Conservation (phyloP, 257 asterid species). For the Solanum tacnaense region DNA sequence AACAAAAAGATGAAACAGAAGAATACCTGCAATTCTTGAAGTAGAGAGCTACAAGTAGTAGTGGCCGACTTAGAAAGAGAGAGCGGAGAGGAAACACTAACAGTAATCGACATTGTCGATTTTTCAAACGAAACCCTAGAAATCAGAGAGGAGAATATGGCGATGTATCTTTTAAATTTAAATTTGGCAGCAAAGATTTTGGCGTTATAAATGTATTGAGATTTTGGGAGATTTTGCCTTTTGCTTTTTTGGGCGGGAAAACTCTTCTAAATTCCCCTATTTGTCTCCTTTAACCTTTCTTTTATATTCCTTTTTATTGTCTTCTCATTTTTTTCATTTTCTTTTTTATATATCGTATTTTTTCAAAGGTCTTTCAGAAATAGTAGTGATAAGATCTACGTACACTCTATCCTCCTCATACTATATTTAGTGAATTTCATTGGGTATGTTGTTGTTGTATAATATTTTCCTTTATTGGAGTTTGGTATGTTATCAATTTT, state of each 20-base stretch:
- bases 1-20: not conserved
- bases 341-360: too few relatives aligned
- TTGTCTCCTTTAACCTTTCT: not conserved
- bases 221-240: not conserved
- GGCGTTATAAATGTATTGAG: not conserved
- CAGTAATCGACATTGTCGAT: not conserved
- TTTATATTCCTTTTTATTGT: not conserved
- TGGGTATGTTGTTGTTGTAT: too few relatives aligned
- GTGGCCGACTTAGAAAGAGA: constrained; percentile 48
- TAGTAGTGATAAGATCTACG: too few relatives aligned
- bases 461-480: not conserved
- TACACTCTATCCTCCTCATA: too few relatives aligned
- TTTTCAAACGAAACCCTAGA: not conserved
- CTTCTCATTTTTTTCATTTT: too few relatives aligned
- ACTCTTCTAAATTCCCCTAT: not conserved
- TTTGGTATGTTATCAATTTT: not conserved
- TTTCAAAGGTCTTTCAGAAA: too few relatives aligned
- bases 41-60: constrained; percentile 63
- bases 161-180: not conserved
- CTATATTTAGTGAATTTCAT: too few relatives aligned
- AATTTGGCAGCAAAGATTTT: not conserved
- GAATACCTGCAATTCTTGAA: constrained; percentile 51
- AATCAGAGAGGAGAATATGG: not conserved
- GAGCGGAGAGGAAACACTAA: constrained; percentile 34
- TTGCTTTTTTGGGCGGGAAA: not conserved